These are phyloP conservation scores for Yamadazyma laniorum DNA, from an alignment of 805 yeast species.

Conservation along the genomic window DNA sequence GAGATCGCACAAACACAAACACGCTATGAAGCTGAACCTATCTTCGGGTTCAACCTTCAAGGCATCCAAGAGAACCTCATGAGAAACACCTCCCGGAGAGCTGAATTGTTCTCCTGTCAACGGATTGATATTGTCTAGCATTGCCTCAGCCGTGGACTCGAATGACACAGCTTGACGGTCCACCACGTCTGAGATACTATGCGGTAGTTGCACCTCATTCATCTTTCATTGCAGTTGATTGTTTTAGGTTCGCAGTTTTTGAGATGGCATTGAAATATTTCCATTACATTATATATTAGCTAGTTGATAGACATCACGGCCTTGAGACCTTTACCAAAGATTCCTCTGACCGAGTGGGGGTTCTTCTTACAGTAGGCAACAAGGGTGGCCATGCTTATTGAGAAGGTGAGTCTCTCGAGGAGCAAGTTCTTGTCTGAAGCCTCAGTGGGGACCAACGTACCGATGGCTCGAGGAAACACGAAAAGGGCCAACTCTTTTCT, in stretches of 20 bases:
- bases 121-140: background rate
- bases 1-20: conserved; percentile 50
- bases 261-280: too few relatives aligned
- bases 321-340: conserved; percentile 34
- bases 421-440: conserved; percentile 23
- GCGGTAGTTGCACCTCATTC: background rate
- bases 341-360: conserved; percentile 33
- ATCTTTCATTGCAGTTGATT: background rate
- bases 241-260: too few relatives aligned
- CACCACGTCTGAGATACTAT: background rate
- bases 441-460: conserved; percentile 29
- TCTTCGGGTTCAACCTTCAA: conserved; percentile 18
- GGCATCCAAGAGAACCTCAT: conserved; percentile 15
- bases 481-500: conserved; percentile 49
- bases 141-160: background rate
- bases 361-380: conserved; percentile 32
- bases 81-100: conserved; percentile 13
- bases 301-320: conserved; percentile 14
- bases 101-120: conserved; percentile 6
- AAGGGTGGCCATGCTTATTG: conserved; percentile 34
- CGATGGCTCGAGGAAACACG: conserved; percentile 42
- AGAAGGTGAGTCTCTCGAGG: conserved; percentile 31
- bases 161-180: background rate
- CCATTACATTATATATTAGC: too few relatives aligned
- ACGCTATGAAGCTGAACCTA: conserved; percentile 17